These are phyloP conservation scores for Malassezia restricta DNA, from an alignment of 1,284 basidiomycete genomes.

Conservation along the genomic window DNA sequence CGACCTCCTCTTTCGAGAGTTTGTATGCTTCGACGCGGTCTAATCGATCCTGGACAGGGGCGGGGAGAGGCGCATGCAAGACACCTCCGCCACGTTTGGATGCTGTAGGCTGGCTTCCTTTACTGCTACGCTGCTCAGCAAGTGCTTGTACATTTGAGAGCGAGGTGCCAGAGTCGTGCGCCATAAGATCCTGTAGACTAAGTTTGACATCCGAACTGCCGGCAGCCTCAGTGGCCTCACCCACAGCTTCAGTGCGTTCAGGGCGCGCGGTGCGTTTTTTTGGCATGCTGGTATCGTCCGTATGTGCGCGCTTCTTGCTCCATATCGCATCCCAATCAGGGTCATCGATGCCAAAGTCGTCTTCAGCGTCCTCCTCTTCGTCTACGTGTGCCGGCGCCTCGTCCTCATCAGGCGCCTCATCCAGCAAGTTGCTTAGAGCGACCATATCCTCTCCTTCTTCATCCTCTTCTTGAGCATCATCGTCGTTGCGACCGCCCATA, in stretches of 20 bases:
- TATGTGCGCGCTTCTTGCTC: neutral
- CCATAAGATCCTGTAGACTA: conserved; percentile 61
- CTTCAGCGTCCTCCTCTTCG: conserved; percentile 15
- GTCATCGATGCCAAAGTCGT: conserved; percentile 28
- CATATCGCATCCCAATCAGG: conserved; percentile 12
- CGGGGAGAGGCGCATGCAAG: conserved; percentile 72
- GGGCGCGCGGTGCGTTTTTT: conserved; percentile 52
- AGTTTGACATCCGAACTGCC: conserved; percentile 15
- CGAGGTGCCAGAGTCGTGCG: conserved; percentile 48
- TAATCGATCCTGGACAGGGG: conserved; percentile 71
- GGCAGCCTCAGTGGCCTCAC: conserved; percentile 53
- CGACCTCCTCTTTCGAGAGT: conserved; percentile 76
- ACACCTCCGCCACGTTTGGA: conserved; percentile 53
- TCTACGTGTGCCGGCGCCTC: conserved; percentile 13
- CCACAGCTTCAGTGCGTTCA: conserved; percentile 62
- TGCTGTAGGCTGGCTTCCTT: conserved; percentile 51
- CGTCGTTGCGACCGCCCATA: conserved; percentile 9
- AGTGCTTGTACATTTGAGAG: conserved; percentile 25
- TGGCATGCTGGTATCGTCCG: conserved; percentile 3
- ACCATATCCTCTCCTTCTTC: conserved; percentile 32
- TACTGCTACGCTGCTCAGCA: conserved; percentile 2
- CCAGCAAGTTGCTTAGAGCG: conserved; percentile 37
- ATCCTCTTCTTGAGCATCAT: conserved; percentile 11
- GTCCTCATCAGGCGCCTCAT: conserved; percentile 23
- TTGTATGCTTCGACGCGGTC: conserved; percentile 90